Evolutionary conservation across 179 eudicot genomes (phyloP), one percentile per base, ranked within the genome.

Genomic region (Monotropa hypopitys): DNA sequence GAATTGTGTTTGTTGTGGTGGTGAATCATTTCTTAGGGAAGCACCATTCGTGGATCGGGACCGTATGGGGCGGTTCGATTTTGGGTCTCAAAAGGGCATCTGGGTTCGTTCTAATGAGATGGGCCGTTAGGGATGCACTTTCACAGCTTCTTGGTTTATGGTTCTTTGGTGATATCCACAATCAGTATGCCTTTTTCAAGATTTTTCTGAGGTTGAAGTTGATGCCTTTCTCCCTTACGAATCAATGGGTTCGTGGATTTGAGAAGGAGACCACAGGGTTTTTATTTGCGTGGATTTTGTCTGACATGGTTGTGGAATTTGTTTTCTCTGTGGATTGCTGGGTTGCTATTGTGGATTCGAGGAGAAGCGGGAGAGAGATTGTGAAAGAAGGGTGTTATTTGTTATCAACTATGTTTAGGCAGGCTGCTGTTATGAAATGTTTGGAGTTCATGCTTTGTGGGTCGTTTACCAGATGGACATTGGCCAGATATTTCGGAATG

Each of bases 91-190:
- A 82, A 82, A 85, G 94, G 86, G 85, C 94, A 15, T 87, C 94
- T 13, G 98, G 96, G 75, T 89, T 90, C 65, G 85, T 93, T 40
- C 80, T 93, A 57, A 90, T 93, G 98, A 86, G 88, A 73, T 96
- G 99, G 99, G 98, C 99, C 2, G 90, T 96, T 0, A 84, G 90
- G 79, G 98, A 93, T 68, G 97, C 96, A 1, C 81, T 96, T 46
- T 90, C 97, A 0, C 99, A 93, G 87, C 71, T 96, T 35, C 84
- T 96, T 18, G 97, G 99, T 57, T 71, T 96, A 50, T 96, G 88
- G 83, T 91, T 83, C 79, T 96, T 96, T 75, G 91, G 94, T 4
- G 97, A 96, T 72, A 83, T 96, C 43, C 92, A 88, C n/a, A 97
- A 96, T 83, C 98, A 91, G 80, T 95, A 88, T 77, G 83, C 89